Base-by-base conservation (phyloP, 352 stramenopile genomes). In the Globisporangium yorkense region DNA sequence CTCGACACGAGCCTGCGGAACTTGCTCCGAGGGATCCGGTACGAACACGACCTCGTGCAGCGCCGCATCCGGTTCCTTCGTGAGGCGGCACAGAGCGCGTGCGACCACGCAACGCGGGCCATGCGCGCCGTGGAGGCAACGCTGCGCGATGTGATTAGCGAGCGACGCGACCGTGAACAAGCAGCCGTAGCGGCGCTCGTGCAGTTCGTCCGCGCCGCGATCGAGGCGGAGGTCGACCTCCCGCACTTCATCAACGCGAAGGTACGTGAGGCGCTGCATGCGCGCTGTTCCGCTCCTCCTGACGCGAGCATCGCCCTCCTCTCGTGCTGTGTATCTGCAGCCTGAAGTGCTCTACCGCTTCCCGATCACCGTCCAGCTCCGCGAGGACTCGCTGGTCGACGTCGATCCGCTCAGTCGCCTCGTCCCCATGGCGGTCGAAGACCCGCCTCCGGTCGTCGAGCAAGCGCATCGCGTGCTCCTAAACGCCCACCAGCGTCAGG, bases 221-320 rank as follows among this genome's bases (percentile, higher is more conserved):
- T 94, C 50, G 81, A 92, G 57, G 53, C 54, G 46, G 79, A 91
- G 68, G 68, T 69, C n/a, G 66, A 74, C 40, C 67, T 94, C 48
- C 77, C 81, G 3, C 72, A 65, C 41, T 78, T 78, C 37, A 72
- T 94, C 57, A 59, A 89, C 65, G 44, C 74, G 50, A 72, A 78
- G 57, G 83, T 89, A 74, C 13, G 71, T 40, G 47, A 29, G 9
- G 20, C 16, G 5, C 49, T 54, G 29, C 40, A n/a, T 13, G n/a
- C 21, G 54, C 13, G 27, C 5, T 44, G 35, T 40, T 15, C 12
- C 8, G 10, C 12, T 40, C 2, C 35, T 15, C 9, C 35, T 40
- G 12, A 40, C 35, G 12, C 35, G 35, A 40, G 33, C 2, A 0
- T 52, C 3, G 16, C 24, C 12, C 46, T 29, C 39, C 48, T 9